Evolutionary conservation across 306 rosid species (phyloP).

Genomic region (Corylus avellana): DNA sequence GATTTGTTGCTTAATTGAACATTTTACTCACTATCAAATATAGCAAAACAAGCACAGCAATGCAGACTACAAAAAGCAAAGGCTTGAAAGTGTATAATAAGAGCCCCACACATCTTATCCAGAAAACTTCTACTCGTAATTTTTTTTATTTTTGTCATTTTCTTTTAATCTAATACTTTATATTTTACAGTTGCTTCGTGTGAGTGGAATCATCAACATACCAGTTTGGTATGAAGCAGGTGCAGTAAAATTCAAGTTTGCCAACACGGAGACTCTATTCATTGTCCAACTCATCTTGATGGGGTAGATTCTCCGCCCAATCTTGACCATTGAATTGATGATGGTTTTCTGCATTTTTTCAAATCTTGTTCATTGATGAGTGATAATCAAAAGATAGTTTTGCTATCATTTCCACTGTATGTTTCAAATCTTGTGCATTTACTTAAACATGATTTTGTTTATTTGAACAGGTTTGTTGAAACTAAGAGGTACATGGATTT

Average conservation of each 20-base stretch:
- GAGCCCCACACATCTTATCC: slow-evolving; percentile 1
- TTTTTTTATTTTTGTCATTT: background rate
- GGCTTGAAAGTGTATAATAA: background rate
- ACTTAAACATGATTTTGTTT: background rate
- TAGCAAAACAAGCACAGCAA: background rate
- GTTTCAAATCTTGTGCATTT: background rate
- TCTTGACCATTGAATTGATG: slow-evolving; percentile 17
- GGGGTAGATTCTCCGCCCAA: slow-evolving; percentile 53
- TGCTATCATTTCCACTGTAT: background rate
- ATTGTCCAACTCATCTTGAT: slow-evolving; percentile 77
- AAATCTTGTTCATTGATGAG: background rate
- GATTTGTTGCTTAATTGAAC: background rate
- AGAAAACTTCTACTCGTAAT: background rate
- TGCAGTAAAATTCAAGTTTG: slow-evolving; percentile 65
- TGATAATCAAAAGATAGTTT: background rate
- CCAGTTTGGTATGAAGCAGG: slow-evolving; percentile 94
- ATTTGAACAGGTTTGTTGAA: slow-evolving; percentile 68
- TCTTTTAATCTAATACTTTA: background rate
- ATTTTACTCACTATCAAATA: background rate
- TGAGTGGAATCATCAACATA: slow-evolving; percentile 55
- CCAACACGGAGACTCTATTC: slow-evolving; percentile 69
- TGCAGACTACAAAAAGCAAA: background rate
- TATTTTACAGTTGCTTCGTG: slow-evolving; percentile 70
- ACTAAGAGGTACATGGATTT: slow-evolving; percentile 95
- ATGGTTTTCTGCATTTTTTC: slow-evolving; percentile 15